phyloP scores from a whole-genome alignment of 371 early-diverging fungal species.

The Batrachochytrium dendrobatidis region DNA sequence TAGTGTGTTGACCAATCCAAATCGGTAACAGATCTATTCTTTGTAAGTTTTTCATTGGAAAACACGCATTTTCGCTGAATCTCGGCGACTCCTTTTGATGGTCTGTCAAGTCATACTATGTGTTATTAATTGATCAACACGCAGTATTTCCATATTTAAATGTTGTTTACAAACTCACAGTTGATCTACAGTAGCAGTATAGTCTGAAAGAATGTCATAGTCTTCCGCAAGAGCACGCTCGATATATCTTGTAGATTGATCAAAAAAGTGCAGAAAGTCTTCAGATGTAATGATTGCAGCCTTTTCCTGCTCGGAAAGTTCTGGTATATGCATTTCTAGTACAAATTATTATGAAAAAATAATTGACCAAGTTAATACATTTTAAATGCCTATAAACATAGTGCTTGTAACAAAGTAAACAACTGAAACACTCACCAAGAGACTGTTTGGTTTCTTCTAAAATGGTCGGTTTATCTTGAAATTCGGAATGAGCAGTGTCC shows the following conservation, averaged over 20 bases:
- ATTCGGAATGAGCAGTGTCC: too few species aligned
- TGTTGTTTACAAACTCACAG: conserved; percentile 5
- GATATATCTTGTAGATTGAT: conserved; percentile 73
- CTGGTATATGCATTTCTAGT: conserved; percentile 26
- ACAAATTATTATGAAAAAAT: not conserved
- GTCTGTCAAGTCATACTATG: too few species aligned
- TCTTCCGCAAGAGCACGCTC: conserved; percentile 85
- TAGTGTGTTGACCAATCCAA: conserved; percentile 76
- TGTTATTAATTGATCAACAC: too few species aligned
- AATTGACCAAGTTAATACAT: not conserved
- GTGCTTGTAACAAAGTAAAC: not conserved
- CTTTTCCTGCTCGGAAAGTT: conserved; percentile 76
- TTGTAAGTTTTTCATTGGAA: conserved; percentile 73
- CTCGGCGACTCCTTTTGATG: conserved; percentile 57
- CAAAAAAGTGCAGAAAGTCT: conserved; percentile 80
- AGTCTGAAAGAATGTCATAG: conserved; percentile 90
- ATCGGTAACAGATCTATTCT: conserved; percentile 82
- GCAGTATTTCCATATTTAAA: too few species aligned
- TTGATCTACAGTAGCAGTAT: conserved; percentile 47
- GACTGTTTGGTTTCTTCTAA: not conserved
- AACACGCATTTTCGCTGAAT: conserved; percentile 66
- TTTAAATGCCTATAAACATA: too few species aligned
- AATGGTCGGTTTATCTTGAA: too few species aligned
- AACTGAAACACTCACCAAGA: not conserved
- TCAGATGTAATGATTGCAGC: conserved; percentile 61